Conservation (phyloP, 768 basidiomycete genomes). For the Tulasnella sp. region DNA sequence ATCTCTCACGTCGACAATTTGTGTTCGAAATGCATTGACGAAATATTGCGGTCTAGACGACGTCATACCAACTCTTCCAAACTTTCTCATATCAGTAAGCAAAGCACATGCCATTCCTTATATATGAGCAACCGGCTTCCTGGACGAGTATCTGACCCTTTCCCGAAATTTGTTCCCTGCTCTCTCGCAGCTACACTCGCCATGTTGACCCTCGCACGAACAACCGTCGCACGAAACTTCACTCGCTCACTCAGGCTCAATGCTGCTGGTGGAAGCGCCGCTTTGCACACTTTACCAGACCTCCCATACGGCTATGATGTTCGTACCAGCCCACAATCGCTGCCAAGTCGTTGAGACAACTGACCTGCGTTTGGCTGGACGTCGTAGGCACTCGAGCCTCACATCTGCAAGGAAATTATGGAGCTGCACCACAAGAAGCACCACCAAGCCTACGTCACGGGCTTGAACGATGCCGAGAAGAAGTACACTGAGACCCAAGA, state of each 20-base stretch:
- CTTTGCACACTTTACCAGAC: conserved; percentile 72
- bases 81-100: conserved; percentile 16
- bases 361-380: background rate
- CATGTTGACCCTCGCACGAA: conserved; percentile 58
- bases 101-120: background rate
- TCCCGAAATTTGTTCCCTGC: background rate
- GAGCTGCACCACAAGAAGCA: conserved; percentile 85
- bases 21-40: background rate
- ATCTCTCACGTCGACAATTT: background rate
- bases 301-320: conserved; percentile 84
- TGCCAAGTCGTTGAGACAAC: background rate
- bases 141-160: background rate
- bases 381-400: conserved; percentile 81
- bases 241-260: conserved; percentile 54
- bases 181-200: conserved; percentile 34
- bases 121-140: background rate
- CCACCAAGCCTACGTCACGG: conserved; percentile 87
- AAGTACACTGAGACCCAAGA: conserved; percentile 64
- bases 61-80: background rate
- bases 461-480: conserved; percentile 90
- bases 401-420: conserved; percentile 93
- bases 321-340: conserved; percentile 38
- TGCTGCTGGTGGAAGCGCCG: conserved; percentile 47
- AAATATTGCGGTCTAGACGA: background rate
- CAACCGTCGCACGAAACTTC: conserved; percentile 50